Percentiles rank a stretch among this genome's conserved stretches.
phyloP scores from a whole-genome alignment of 306 rosid species.

The Delonix regia region DNA sequence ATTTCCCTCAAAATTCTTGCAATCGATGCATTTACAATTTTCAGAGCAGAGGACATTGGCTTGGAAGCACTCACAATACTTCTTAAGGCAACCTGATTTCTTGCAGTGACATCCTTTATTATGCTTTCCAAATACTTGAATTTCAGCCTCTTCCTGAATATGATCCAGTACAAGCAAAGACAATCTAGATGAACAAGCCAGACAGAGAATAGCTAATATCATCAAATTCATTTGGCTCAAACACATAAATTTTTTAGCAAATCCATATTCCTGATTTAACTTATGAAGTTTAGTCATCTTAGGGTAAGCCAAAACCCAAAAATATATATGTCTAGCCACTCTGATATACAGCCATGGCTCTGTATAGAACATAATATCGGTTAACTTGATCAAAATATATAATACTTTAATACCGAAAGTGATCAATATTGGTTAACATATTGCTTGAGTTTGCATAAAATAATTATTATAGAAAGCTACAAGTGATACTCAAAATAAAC shows the following conservation, averaged over 20 bases:
- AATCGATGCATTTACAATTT: slow-evolving; percentile 77
- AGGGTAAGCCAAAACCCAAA: slow-evolving; percentile 1
- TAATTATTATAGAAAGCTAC: not conserved
- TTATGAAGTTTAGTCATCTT: not conserved
- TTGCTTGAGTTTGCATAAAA: not conserved
- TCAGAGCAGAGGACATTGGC: slow-evolving; percentile 77
- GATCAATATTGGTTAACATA: not conserved
- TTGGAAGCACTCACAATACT: slow-evolving; percentile 89
- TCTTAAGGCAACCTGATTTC: slow-evolving; percentile 91
- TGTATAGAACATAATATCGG: not conserved
- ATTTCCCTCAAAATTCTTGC: slow-evolving; percentile 83
- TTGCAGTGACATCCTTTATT: slow-evolving; percentile 87
- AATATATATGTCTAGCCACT: not conserved
- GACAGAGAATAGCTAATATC: slow-evolving; percentile 16
- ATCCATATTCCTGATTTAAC: not conserved
- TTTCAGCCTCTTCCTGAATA: slow-evolving; percentile 64
- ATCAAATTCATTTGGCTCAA: slow-evolving; percentile 22
- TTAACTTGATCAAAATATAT: not conserved
- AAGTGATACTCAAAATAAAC: not conserved
- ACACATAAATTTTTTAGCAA: not conserved
- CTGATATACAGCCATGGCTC: not conserved
- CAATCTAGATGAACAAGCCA: slow-evolving; percentile 28
- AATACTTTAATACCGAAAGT: not conserved
- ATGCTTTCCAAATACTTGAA: slow-evolving; percentile 75
- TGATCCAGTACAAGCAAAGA: slow-evolving; percentile 31